These are phyloP conservation scores for Stephania cephalantha DNA, from an alignment of 164 flowering plant species.

Conservation along the genomic window DNA sequence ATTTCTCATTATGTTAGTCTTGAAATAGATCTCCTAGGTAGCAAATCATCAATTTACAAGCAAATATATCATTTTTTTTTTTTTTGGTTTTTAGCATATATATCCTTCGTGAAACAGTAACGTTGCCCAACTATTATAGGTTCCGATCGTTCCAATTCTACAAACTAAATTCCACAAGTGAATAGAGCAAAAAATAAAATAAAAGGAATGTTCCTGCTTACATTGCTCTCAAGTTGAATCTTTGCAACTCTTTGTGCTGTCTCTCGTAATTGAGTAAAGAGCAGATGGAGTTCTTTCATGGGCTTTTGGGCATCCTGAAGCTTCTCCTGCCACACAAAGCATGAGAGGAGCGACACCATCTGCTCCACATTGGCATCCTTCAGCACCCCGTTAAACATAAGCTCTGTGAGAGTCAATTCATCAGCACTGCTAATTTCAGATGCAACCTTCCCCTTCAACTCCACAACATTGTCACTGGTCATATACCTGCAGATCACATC, in stretches of 20 bases:
- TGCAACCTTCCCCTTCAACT: slow-evolving; percentile 95
- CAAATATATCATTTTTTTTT: neutral
- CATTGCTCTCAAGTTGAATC: slow-evolving; percentile 95
- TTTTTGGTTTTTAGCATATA: too few species aligned
- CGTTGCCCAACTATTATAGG: neutral
- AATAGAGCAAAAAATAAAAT: neutral
- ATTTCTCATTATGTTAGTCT: neutral
- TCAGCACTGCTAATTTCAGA: slow-evolving; percentile 98
- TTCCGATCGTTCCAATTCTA: too few species aligned
- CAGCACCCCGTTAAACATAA: slow-evolving; percentile 80
- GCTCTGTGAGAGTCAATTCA: slow-evolving; percentile 86
- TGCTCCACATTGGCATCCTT: slow-evolving; percentile 86
- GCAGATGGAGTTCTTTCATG: slow-evolving; percentile 79
- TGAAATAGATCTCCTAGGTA: neutral
- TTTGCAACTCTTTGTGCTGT: slow-evolving; percentile 85
- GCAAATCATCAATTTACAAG: neutral
- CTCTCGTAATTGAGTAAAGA: slow-evolving; percentile 77
- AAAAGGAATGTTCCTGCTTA: slow-evolving; percentile 16
- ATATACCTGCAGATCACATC: slow-evolving; percentile 50
- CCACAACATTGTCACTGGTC: slow-evolving; percentile 82
- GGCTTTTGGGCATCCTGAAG: slow-evolving; percentile 88
- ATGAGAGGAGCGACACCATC: slow-evolving; percentile 90
- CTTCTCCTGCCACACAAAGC: slow-evolving; percentile 98
- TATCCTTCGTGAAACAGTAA: too few species aligned
- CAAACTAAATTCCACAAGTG: too few species aligned